These are phyloP conservation scores for Stropharia rugosoannulata DNA, from an alignment of 768 basidiomycete species.

Conservation along the genomic window DNA sequence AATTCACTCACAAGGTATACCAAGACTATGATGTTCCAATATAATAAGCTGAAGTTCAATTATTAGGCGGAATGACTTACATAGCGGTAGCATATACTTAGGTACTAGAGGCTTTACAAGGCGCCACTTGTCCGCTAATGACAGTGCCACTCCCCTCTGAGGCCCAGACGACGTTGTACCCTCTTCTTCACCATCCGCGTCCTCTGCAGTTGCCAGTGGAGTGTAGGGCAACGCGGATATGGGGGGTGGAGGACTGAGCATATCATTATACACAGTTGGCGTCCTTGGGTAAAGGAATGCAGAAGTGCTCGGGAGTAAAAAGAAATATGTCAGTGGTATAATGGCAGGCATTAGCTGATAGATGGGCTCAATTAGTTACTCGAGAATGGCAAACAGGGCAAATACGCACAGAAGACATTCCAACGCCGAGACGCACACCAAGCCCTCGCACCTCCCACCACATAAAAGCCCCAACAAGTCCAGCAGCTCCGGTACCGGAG, in stretches of 20 bases:
- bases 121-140: constrained; percentile 72
- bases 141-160: constrained; percentile 52
- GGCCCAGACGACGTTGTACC: constrained; percentile 30
- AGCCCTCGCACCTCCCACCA: constrained; percentile 93
- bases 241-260: constrained; percentile 25
- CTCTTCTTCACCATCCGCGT: constrained; percentile 42
- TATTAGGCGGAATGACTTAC: constrained; percentile 42
- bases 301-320: constrained; percentile 67
- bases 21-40: constrained; percentile 25
- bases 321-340: constrained; percentile 74
- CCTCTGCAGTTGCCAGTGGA: constrained; percentile 40
- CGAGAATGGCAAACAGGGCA: not conserved
- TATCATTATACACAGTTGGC: constrained; percentile 36
- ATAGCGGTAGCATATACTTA: constrained; percentile 92
- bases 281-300: constrained; percentile 45
- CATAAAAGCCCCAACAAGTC: constrained; percentile 85
- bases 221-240: constrained; percentile 40
- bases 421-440: constrained; percentile 82
- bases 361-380: constrained; percentile 1
- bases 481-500: constrained; percentile 92
- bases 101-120: constrained; percentile 77
- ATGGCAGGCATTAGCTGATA: constrained; percentile 76
- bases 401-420: constrained; percentile 72
- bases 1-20: constrained; percentile 42
- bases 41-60: not conserved